phyloP scores from a whole-genome alignment of 345 rosid genomes.

The Moricandia moricandioides region DNA sequence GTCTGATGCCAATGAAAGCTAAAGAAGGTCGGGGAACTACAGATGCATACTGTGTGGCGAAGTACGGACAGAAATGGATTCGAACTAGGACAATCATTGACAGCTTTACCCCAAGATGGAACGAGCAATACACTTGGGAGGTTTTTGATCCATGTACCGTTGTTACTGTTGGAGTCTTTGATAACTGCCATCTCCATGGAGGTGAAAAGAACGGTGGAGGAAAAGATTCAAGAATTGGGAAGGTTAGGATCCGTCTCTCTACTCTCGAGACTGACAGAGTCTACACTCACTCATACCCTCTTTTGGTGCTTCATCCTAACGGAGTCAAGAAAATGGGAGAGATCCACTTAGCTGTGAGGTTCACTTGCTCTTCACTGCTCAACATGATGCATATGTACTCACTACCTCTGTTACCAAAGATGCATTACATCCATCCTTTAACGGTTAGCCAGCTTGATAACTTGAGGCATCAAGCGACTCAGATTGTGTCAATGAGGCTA shows the following conservation, averaged over 20 bases:
- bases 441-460: conserved; percentile 86
- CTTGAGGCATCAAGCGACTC: conserved; percentile 88
- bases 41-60: conserved; percentile 94
- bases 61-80: conserved; percentile 89
- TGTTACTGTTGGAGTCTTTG: conserved; percentile 83
- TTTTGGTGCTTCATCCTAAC: conserved; percentile 63
- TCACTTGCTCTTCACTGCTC: conserved; percentile 77
- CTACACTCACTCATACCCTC: conserved; percentile 87
- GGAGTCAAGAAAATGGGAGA: conserved; percentile 97
- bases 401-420: conserved; percentile 73
- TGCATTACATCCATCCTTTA: conserved; percentile 86
- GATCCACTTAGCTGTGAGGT: conserved; percentile 86
- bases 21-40: conserved; percentile 88
- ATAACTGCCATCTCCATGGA: conserved; percentile 80
- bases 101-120: conserved; percentile 89
- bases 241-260: conserved; percentile 84
- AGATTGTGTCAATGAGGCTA: conserved; percentile 77
- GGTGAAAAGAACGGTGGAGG: conserved; percentile 57
- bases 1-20: conserved; percentile 82
- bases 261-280: conserved; percentile 90
- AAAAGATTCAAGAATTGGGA: conserved; percentile 71
- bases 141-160: conserved; percentile 93
- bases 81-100: conserved; percentile 87
- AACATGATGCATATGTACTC: conserved; percentile 96
- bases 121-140: conserved; percentile 98